Base-by-base conservation (phyloP, 176 grass and related monocot species). In the Oryza australiensis region DNA sequence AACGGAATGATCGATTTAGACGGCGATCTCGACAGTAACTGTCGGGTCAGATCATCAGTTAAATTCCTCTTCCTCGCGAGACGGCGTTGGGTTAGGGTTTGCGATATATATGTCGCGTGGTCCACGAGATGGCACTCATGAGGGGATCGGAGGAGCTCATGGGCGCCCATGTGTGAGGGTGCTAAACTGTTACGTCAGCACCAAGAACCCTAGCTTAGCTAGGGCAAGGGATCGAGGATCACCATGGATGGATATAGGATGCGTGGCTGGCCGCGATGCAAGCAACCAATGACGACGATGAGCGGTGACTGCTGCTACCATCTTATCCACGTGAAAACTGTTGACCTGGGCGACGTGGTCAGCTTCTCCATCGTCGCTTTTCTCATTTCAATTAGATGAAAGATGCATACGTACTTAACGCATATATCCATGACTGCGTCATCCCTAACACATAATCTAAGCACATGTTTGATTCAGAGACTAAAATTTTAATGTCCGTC, bases 301-400 rank as follows among this genome's bases (percentile, higher is more conserved):
- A n/a, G 9, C 8, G 55, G n/a, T 11, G 55, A 11, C 55, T 23
- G 46, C 46, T 16, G 16, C 45, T 48, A 14, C 57, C 32, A 85
- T 26, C 82, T 42, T 62, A 8, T 22, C 40, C 83, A 51, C 43
- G 83, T 63, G 48, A 70, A 70, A 70, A 76, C 33, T 37, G 43
- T 27, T 49, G 23, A 16, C 12, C 4, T 34, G 15, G 46, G 46
- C 14, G 1, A 49, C 46, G 46, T 49, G 14, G 46, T 49, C 46
- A 15, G 15, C 14, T 49, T 49, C 46, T 49, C 46, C 4, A 6
- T 55, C 18, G 49, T 55, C n/a, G 6, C 0, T 12, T 4, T 49
- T 49, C 2, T 48, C 29, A 2, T 48, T 49, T 16, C 45, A 16
- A 5, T 49, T 16, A 49, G 1, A 16, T 14, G 3, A 5, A 49